Evolutionary conservation across 306 rosid species (phyloP), one percentile per base, ranked within the genome.

Genomic region (Cicer yamashitae): DNA sequence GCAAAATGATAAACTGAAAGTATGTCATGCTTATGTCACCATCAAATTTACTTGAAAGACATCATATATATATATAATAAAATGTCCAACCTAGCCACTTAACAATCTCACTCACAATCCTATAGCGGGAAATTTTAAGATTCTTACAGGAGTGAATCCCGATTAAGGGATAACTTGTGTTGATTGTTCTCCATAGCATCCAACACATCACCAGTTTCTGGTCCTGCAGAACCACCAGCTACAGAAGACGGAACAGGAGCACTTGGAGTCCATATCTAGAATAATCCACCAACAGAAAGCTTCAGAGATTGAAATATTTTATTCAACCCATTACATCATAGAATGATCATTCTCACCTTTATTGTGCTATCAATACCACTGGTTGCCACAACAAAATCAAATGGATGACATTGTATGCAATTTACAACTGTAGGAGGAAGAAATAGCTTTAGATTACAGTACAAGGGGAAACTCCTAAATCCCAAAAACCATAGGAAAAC

Each of bases 281-380:
- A 74, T 43, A 80, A 84, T 59, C 79, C 52, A 79, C 73, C 62
- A 53, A 63, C 66, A 22, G 38, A 61, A 74, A 74, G 67, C 50
- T 66, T 88, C 70, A 85, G 77, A 79, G 7, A 82, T 57, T 15
- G 65, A 70, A 48, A 54, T 10, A 73, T 79, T 38, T 48, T 40
- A 47, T 8, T 70, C 63, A 76, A 53, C 67, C 38, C 51, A 73
- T 67, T 58, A 34, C 79, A 78, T 63, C 45, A 20, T 58, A 14
- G 40, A 63, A 15, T 64, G 13, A 75, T 48, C 77, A 82, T 51
- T 52, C 84, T 80, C 81, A 86, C 99, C 97, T 94, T 94, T 82
- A 94, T 89, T n/a, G 99, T 92, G 85, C 68, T 88, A 71, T 94
- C 96, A 76, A 92, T 92, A 70, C 99, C 99, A 77, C 99, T 92